phyloP scores from a whole-genome alignment of 768 basidiomycete species.

The Rhizopogon sp. region DNA sequence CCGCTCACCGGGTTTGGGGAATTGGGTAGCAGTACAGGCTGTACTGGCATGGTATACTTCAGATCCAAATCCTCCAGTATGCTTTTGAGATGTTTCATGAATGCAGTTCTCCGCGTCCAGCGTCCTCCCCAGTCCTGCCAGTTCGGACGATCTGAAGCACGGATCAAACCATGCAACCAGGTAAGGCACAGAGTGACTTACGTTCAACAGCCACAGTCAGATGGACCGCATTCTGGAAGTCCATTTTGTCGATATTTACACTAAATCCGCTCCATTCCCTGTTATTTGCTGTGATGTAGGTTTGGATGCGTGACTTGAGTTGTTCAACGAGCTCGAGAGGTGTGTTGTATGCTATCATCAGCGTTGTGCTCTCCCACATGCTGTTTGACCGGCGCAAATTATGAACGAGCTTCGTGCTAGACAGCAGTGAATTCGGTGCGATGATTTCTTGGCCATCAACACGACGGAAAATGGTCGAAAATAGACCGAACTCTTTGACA shows the following conservation, averaged over 20 bases:
- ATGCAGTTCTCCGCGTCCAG: slow-evolving; percentile 67
- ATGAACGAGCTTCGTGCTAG: slow-evolving; percentile 69
- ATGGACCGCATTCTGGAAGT: slow-evolving; percentile 66
- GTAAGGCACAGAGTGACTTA: slow-evolving; percentile 28
- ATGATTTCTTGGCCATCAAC: slow-evolving; percentile 79
- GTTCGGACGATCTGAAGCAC: slow-evolving; percentile 57
- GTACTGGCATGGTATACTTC: slow-evolving; percentile 64
- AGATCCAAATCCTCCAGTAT: slow-evolving; percentile 72
- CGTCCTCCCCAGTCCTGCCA: slow-evolving; percentile 88
- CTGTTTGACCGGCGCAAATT: slow-evolving; percentile 72
- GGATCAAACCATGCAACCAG: neutral
- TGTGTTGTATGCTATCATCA: slow-evolving; percentile 65
- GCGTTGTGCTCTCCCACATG: slow-evolving; percentile 71
- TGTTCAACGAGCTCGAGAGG: slow-evolving; percentile 68
- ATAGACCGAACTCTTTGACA: slow-evolving; percentile 76
- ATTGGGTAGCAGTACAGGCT: slow-evolving; percentile 56
- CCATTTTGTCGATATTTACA: slow-evolving; percentile 77
- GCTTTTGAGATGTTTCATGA: slow-evolving; percentile 72
- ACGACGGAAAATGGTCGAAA: slow-evolving; percentile 74
- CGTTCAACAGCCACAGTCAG: slow-evolving; percentile 70
- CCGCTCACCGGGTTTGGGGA: slow-evolving; percentile 4
- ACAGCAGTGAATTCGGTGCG: slow-evolving; percentile 69
- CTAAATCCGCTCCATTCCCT: slow-evolving; percentile 67
- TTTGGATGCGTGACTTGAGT: slow-evolving; percentile 50
- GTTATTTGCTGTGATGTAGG: slow-evolving; percentile 56